phyloP scores from a whole-genome alignment of 2,329 filamentous ascomycete species.

The Botryotinia globosa region DNA sequence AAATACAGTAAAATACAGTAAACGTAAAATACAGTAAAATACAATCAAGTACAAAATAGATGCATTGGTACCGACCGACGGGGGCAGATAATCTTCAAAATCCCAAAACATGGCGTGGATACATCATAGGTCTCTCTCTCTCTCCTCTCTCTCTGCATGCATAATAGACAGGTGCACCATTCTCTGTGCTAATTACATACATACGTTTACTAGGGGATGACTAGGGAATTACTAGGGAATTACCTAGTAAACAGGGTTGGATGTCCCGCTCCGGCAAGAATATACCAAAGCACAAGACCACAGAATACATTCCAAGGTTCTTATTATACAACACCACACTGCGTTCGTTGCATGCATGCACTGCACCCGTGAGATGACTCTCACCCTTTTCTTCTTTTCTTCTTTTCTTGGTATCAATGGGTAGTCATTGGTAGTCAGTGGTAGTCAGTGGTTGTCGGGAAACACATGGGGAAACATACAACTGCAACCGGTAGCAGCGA shows the following conservation, averaged over 20 bases:
- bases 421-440: too few species aligned
- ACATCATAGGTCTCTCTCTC: neutral
- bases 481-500: too few species aligned
- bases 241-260: neutral
- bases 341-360: neutral
- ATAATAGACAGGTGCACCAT: neutral
- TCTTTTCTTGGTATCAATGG: neutral
- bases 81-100: neutral
- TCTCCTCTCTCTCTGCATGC: neutral
- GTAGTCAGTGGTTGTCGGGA: too few species aligned
- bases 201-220: neutral
- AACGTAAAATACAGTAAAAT: neutral
- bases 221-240: too few species aligned
- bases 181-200: neutral
- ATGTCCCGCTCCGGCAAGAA: neutral
- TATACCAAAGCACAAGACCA: neutral
- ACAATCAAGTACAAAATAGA: neutral
- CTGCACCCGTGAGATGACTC: neutral
- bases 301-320: too few species aligned
- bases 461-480: neutral
- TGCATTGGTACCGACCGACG: neutral
- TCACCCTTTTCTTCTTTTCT: conserved; percentile 3
- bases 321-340: neutral
- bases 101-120: neutral
- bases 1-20: too few species aligned